Evolutionary conservation across 2,329 filamentous ascomycete genomes (phyloP).

Genomic region (Simplicillium sp.): DNA sequence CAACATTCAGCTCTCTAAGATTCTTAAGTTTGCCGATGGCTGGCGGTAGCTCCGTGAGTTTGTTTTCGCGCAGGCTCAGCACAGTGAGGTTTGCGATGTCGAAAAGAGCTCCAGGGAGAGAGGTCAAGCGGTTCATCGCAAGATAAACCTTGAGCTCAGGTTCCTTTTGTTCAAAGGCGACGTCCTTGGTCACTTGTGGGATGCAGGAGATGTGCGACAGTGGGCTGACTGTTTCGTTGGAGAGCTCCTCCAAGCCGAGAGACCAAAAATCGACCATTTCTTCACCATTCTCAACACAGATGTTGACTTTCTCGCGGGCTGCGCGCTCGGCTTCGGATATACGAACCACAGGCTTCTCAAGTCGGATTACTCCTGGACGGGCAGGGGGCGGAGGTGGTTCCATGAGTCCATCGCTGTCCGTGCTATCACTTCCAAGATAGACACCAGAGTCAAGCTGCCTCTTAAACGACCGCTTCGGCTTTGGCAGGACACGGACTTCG

Average conservation of each 20-base stretch:
- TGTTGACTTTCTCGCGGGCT: constrained; percentile 36
- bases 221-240: constrained; percentile 46
- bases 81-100: constrained; percentile 52
- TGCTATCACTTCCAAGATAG: constrained; percentile 54
- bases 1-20: constrained; percentile 54
- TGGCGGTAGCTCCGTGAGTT: constrained; percentile 50
- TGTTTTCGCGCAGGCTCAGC: constrained; percentile 57
- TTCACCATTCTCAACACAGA: constrained; percentile 46
- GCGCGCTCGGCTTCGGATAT: constrained; percentile 29
- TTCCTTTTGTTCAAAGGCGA: constrained; percentile 49
- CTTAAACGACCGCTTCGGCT: constrained; percentile 41
- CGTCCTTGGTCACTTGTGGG: constrained; percentile 42
- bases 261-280: constrained; percentile 55
- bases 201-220: constrained; percentile 46
- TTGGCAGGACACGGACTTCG: constrained; percentile 24
- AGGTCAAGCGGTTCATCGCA: constrained; percentile 45
- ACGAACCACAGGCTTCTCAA: constrained; percentile 19
- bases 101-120: constrained; percentile 52
- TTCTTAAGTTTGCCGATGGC: constrained; percentile 48
- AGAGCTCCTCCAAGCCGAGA: constrained; percentile 41
- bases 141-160: constrained; percentile 54
- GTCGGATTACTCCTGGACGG: constrained; percentile 26
- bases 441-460: constrained; percentile 61
- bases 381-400: constrained; percentile 20
- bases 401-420: constrained; percentile 31